Base-by-base conservation (phyloP, 768 basidiomycete genomes). In the Auriscalpium vulgare region DNA sequence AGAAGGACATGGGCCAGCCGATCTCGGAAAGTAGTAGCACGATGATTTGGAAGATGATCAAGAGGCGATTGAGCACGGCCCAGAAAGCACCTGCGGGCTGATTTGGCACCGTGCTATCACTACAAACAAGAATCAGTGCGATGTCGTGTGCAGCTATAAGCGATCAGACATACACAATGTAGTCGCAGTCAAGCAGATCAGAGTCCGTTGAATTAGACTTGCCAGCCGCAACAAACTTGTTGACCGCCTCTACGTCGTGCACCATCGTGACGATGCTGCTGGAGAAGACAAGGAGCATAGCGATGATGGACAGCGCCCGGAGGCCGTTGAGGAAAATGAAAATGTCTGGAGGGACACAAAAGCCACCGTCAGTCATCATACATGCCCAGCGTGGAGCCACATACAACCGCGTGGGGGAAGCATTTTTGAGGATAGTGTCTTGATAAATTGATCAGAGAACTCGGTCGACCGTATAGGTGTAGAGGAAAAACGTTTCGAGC, bases 61-160 rank as follows among this genome's bases (percentile, higher is more conserved):
- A 80, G 55, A 95, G 78, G 57, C 90, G 78, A 70, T 91, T 91
- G 59, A 95, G 74, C 59, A 95, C 84, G 5, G 90, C 88, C 89
- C 92, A 97, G 72, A 97, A 95, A 9, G 82, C 80, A 29, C 93
- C 93, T 17, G 89, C 93, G 35, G 89, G 80, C 68, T 95, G 92
- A 69, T 91, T 91, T 4, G 93, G 93, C 5, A 97, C 91, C 2
- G 91, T 91, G 69, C 85, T 89, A 49, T 69, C 64, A 56, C 82
- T 87, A 60, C 73, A 81, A 55, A 55, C 59, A 29, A 40, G 16
- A 37, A 21, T 56, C 37, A 13, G 45, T 36, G 40, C 53, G 51
- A 17, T 13, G 17, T 29, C 45, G 19, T 37, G 34, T 43, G 51
- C 51, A 46, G 55, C 1, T 54, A 53, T 9, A 21, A 52, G 47